Conservation (phyloP, 352 stramenopile species). For the Globisporangium sylvaticum region DNA sequence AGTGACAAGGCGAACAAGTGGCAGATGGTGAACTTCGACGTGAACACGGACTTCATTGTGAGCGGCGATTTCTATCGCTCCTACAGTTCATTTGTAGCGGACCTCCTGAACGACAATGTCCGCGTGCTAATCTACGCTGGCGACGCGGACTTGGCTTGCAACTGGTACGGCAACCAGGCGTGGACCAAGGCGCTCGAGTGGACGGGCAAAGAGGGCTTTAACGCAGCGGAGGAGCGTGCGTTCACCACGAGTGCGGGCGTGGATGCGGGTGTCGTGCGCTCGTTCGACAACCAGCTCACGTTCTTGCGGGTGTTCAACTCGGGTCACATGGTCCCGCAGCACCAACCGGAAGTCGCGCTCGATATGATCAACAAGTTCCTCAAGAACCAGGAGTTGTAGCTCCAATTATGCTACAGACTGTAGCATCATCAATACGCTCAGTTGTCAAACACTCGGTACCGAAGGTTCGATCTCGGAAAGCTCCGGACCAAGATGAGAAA, state of each 20-base stretch:
- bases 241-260: conserved; percentile 9
- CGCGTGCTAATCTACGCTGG: conserved; percentile 94
- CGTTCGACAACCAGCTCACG: conserved; percentile 21
- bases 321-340: conserved; percentile 36
- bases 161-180: conserved; percentile 93
- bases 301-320: conserved; percentile 41
- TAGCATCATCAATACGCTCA: too few relatives aligned
- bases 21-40: conserved; percentile 90
- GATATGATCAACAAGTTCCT: conserved; percentile 48
- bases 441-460: too few relatives aligned
- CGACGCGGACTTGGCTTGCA: conserved; percentile 95
- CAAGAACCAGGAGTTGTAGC: not conserved
- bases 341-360: conserved; percentile 30
- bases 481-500: too few relatives aligned
- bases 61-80: conserved; percentile 89
- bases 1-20: conserved; percentile 50
- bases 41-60: conserved; percentile 83
- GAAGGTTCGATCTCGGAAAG: too few relatives aligned
- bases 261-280: conserved; percentile 16
- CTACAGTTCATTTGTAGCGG: conserved; percentile 79
- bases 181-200: conserved; percentile 92
- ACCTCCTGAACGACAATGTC: conserved; percentile 75
- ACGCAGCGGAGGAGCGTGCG: conserved; percentile 26
- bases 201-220: conserved; percentile 84
- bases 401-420: too few relatives aligned